Conservation (phyloP, 768 basidiomycete species). For the Serendipita sp. region DNA sequence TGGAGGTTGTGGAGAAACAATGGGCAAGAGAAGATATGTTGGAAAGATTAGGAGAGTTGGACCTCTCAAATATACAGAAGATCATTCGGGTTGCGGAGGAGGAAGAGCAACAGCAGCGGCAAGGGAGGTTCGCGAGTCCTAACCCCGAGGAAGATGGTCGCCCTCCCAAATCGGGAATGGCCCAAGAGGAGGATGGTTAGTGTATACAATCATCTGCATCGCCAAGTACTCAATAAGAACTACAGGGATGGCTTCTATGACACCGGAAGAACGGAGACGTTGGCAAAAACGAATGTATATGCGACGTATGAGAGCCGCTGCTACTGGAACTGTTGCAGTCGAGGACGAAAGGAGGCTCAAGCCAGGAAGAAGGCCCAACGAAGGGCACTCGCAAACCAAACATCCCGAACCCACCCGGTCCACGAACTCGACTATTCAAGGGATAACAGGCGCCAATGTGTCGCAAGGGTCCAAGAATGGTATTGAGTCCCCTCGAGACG, state of each 20-base stretch:
- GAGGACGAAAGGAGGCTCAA: constrained; percentile 22
- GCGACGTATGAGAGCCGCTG: constrained; percentile 48
- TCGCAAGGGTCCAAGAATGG: constrained; percentile 1
- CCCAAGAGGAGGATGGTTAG: too few species aligned
- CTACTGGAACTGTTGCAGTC: constrained; percentile 22
- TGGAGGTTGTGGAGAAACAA: constrained; percentile 8
- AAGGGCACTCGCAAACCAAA: constrained; percentile 9
- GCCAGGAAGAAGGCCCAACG: constrained; percentile 22
- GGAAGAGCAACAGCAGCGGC: not conserved
- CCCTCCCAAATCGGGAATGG: too few species aligned
- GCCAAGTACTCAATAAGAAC: not conserved
- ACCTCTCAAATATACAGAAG: constrained; percentile 22
- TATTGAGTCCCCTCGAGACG: constrained; percentile 3
- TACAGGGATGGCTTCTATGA: not conserved
- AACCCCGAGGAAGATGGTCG: not conserved
- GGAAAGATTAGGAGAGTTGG: constrained; percentile 16
- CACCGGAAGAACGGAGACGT: constrained; percentile 3
- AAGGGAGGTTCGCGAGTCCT: not conserved
- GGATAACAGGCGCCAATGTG: not conserved
- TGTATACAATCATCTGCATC: too few species aligned
- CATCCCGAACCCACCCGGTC: not conserved
- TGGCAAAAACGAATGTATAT: constrained; percentile 47
- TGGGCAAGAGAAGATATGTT: constrained; percentile 21
- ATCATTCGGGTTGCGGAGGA: constrained; percentile 21
- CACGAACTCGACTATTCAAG: constrained; percentile 1